These are phyloP conservation scores for Scedosporium aurantiacum DNA, from an alignment of 2,329 filamentous ascomycete genomes.

Conservation along the genomic window DNA sequence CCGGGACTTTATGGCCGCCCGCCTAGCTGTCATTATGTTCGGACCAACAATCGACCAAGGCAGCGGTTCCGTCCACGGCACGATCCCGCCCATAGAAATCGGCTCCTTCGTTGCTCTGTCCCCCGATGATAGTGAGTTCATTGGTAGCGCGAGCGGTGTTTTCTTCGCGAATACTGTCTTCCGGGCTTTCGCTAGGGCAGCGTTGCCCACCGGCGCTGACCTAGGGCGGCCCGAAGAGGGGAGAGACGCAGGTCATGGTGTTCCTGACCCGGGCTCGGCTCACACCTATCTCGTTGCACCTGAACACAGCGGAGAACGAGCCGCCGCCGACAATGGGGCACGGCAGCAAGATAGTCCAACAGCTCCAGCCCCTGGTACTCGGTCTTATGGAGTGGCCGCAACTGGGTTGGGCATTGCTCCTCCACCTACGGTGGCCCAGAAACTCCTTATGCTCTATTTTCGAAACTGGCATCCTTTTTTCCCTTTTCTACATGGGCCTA, in stretches of 20 bases:
- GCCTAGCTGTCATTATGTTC: no score
- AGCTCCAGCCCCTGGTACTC: background rate
- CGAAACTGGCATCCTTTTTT: slow-evolving; percentile 40
- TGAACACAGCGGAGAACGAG: slow-evolving; percentile 5
- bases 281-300: slow-evolving; percentile 11
- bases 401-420: slow-evolving; percentile 17
- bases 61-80: background rate
- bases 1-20: no score
- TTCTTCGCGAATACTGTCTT: slow-evolving; percentile 44
- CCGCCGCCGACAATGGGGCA: background rate
- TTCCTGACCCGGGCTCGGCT: slow-evolving; percentile 11
- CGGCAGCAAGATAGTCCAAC: no score
- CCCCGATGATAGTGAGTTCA: slow-evolving; percentile 28
- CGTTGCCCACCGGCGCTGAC: slow-evolving; percentile 11
- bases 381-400: background rate
- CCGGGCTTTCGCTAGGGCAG: slow-evolving; percentile 31
- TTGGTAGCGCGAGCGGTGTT: slow-evolving; percentile 39
- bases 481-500: slow-evolving; percentile 38
- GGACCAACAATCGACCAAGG: no score
- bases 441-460: slow-evolving; percentile 37
- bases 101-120: slow-evolving; percentile 5
- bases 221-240: background rate
- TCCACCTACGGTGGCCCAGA: slow-evolving; percentile 20
- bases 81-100: slow-evolving; percentile 8
- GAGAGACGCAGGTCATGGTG: background rate